Evolutionary conservation across 352 stramenopile species (phyloP).

Genomic region (Phytophthora melonis): DNA sequence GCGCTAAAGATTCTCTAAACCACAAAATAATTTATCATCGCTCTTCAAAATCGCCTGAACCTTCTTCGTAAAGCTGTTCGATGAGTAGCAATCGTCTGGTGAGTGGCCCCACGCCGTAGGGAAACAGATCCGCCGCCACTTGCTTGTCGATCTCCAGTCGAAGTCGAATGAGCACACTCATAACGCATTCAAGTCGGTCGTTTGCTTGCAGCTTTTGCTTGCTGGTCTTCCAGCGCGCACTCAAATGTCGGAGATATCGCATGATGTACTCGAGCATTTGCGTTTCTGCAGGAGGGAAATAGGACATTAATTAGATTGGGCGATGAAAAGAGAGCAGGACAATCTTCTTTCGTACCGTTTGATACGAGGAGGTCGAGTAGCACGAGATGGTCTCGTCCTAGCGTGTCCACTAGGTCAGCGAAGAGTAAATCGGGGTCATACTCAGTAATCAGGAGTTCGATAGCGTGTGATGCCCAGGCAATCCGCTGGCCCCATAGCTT

Average conservation of each 20-base stretch:
- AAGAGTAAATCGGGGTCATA: slow-evolving; percentile 71
- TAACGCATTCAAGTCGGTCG: slow-evolving; percentile 42
- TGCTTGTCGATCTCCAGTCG: slow-evolving; percentile 71
- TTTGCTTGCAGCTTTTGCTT: slow-evolving; percentile 31
- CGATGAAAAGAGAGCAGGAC: background rate
- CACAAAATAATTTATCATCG: slow-evolving; percentile 58
- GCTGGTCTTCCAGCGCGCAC: slow-evolving; percentile 39
- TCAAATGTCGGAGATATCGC: slow-evolving; percentile 57
- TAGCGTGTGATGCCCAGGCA: background rate
- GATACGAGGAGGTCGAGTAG: slow-evolving; percentile 77
- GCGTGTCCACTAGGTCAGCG: slow-evolving; percentile 49
- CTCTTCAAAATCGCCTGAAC: slow-evolving; percentile 16
- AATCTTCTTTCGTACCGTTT: slow-evolving; percentile 53
- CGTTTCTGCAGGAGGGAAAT: slow-evolving; percentile 53
- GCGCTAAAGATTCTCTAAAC: slow-evolving; percentile 28
- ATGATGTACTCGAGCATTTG: slow-evolving; percentile 71
- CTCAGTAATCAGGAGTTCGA: slow-evolving; percentile 33
- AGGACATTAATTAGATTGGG: background rate
- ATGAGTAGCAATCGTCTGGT: slow-evolving; percentile 57
- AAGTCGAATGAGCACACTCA: slow-evolving; percentile 70
- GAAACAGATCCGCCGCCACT: slow-evolving; percentile 52
- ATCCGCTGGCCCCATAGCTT: background rate
- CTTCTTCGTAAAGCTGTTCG: slow-evolving; percentile 62
- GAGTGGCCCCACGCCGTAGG: slow-evolving; percentile 58
- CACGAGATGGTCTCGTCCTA: slow-evolving; percentile 71